Conservation (phyloP, 2,329 filamentous ascomycete genomes). For the Stylonectria norvegica region DNA sequence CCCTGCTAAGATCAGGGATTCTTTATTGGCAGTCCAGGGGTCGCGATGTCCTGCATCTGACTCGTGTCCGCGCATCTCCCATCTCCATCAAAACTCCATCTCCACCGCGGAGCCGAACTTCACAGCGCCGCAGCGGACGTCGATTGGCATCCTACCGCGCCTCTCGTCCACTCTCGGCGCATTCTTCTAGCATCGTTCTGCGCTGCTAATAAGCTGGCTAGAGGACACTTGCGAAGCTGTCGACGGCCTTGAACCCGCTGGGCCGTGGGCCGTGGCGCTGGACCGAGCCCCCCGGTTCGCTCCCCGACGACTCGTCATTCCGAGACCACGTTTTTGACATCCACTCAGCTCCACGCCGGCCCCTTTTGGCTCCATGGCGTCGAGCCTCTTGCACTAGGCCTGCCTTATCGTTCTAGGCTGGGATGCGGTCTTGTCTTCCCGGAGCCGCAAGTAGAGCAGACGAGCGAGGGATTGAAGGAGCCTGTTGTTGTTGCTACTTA, state of each 20-base stretch:
- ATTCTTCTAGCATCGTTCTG: not conserved
- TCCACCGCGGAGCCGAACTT: slow-evolving; percentile 1
- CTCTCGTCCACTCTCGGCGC: not conserved
- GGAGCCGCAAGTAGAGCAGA: slow-evolving; percentile 3
- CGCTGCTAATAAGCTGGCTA: not conserved
- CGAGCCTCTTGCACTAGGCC: not conserved
- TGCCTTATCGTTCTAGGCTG: not conserved
- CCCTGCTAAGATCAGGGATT: not conserved
- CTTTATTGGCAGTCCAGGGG: not conserved
- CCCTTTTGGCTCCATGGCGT: not conserved
- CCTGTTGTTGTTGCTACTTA: no score
- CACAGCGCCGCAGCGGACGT: not conserved
- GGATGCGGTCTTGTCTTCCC: not conserved
- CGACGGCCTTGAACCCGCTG: not conserved
- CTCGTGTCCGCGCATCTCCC: not conserved
- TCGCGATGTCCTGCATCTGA: not conserved
- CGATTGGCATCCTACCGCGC: not conserved
- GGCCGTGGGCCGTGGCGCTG: slow-evolving; percentile 1
- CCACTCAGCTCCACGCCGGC: not conserved
- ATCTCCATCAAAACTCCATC: not conserved
- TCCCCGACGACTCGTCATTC: not conserved
- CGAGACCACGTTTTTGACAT: slow-evolving; percentile 3
- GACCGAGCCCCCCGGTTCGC: not conserved
- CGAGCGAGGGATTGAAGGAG: no score
- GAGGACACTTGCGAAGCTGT: not conserved